Evolutionary conservation across 225 moss, liverwort and hornwort genomes (phyloP).

Genomic region (Physcomitrium patens): DNA sequence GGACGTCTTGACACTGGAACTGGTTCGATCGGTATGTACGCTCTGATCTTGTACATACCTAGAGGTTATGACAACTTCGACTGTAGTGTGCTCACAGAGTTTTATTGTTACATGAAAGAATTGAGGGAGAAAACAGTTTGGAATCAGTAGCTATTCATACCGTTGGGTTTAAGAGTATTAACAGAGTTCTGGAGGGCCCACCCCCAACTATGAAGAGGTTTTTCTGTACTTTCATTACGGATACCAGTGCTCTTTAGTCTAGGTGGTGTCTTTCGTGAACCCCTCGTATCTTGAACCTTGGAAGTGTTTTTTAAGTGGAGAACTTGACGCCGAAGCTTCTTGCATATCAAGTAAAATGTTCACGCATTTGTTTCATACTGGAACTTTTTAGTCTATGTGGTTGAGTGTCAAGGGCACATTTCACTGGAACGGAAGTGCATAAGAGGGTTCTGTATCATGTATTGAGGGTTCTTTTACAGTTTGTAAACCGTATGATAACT

Average conservation of each 20-base stretch:
- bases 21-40: background rate
- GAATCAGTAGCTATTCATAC: conserved; percentile 16
- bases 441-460: background rate
- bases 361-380: background rate
- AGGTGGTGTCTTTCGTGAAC: background rate
- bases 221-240: background rate
- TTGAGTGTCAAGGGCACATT: background rate
- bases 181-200: conserved; percentile 44
- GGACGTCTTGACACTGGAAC: background rate
- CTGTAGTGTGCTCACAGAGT: conserved; percentile 16
- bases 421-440: conserved; percentile 13
- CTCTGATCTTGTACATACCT: conserved; percentile 5
- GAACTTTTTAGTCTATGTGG: background rate
- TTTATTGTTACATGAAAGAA: conserved; percentile 11
- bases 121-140: conserved; percentile 19
- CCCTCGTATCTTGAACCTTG: background rate
- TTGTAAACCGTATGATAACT: background rate
- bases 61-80: conserved; percentile 17
- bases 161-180: conserved; percentile 33
- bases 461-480: background rate
- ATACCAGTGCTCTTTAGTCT: conserved; percentile 1
- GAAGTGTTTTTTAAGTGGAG: conserved; percentile 15
- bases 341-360: conserved; percentile 11
- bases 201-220: conserved; percentile 25
- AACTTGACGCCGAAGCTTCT: background rate